Evolutionary conservation across 1,284 basidiomycete species (phyloP), one percentile per base, ranked within the genome.

Genomic region (Melampsora larici-populina): DNA sequence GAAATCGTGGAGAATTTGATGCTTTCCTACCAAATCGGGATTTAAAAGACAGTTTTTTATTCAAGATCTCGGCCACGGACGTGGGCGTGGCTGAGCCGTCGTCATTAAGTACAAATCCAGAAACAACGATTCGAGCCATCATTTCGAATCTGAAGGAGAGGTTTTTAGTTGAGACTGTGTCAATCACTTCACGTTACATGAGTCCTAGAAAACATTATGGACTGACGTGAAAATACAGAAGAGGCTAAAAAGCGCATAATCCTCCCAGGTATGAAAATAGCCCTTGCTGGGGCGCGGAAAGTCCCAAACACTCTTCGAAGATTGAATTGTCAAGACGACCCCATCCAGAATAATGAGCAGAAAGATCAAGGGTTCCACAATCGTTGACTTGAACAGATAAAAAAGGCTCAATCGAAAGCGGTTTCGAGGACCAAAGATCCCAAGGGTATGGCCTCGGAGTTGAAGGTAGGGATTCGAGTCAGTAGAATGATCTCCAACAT

Each of bases 71-170:
- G 4, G 24, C 21, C 55, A 40, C 63, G 13, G 36, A 65, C 24
- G 8, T 26, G 17, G 17, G 43, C 29, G 11, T 13, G 11, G 29
- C 71, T 69, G n/a, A 62, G 29, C 46, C 40, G 40, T 31, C 17
- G 51, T 95, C 94, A 83, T 97, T 94, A 78, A 97, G 87, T 33
- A 98, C 83, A 80, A 99, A 88, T 21, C 96, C 96, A 15, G 92
- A 94, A 33, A 96, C 92, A 81, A 93, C 89, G 83, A 97, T 94
- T 29, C 95, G 90, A 58, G 92, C 92, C 79, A 92, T 86, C 73
- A 92, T 89, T 86, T 99, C 96, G 55, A 97, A 79, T 5, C 92
- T 93, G 79, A 13, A 40, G 36, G 60, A 67, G 18, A 21, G 9
- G 43, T 46, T 46, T 9, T 13, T 46, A 46, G 15, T 46, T 46